Conservation (phyloP, 208 protist species). For the Crithidia sp. region DNA sequence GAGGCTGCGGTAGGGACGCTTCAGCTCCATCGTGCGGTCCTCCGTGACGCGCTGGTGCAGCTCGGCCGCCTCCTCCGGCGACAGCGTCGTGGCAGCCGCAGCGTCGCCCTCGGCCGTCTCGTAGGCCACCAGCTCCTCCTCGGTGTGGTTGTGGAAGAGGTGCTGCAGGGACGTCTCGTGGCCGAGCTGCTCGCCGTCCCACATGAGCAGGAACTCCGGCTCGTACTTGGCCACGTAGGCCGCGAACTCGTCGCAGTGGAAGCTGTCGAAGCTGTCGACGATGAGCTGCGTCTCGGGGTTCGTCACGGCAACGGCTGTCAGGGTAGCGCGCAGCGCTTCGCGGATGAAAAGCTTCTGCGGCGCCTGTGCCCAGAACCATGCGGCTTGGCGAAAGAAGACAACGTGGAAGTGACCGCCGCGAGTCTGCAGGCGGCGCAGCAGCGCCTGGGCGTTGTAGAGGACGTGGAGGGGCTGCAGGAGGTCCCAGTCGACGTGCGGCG, state of each 20-base stretch:
- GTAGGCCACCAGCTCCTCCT: constrained; percentile 27
- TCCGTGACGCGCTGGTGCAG: constrained; percentile 19
- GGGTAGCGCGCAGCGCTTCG: constrained; percentile 61
- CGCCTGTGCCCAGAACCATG: constrained; percentile 80
- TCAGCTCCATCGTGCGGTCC: constrained; percentile 31
- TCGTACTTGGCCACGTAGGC: constrained; percentile 66
- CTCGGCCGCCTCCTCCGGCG: constrained; percentile 29
- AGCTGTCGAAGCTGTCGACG: constrained; percentile 77
- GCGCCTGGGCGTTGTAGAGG: constrained; percentile 80
- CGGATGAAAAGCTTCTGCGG: constrained; percentile 86
- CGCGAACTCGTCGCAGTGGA: constrained; percentile 62
- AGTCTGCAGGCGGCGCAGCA: constrained; percentile 69
- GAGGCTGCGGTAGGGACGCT: constrained; percentile 67
- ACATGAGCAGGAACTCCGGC: constrained; percentile 89
- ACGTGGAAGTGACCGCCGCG: constrained; percentile 86
- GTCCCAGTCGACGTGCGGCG: constrained; percentile 84
- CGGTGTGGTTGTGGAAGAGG: constrained; percentile 60
- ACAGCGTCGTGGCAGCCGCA: not conserved
- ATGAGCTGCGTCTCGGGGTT: constrained; percentile 43
- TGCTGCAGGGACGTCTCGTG: constrained; percentile 45
- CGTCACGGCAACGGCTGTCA: constrained; percentile 45
- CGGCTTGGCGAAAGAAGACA: constrained; percentile 78
- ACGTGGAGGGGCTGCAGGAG: constrained; percentile 90
- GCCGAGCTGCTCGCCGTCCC: constrained; percentile 89
- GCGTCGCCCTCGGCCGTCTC: not conserved